Percentiles rank a stretch among this genome's conserved stretches.
phyloP scores from a whole-genome alignment of 164 flowering plant species.

The Stephania yunnanensis region DNA sequence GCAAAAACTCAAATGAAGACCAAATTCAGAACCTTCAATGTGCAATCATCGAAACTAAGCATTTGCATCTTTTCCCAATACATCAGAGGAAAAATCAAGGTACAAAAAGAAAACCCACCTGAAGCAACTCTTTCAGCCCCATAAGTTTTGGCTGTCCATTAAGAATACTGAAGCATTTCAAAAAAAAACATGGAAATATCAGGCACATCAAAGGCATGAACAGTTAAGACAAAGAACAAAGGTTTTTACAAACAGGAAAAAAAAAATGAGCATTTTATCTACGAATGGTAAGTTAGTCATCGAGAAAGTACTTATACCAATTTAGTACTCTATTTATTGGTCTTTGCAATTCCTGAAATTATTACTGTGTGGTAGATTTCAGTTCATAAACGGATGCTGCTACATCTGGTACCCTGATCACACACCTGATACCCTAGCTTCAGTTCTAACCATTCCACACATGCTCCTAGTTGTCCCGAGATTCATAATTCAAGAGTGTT shows the following conservation, averaged over 20 bases:
- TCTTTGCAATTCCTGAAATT: background rate
- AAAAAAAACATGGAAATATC: background rate
- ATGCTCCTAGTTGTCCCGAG: no score
- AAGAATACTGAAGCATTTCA: constrained; percentile 50
- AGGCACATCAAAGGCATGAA: background rate
- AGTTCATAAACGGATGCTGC: background rate
- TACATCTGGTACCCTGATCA: no score
- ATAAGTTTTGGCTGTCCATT: constrained; percentile 81
- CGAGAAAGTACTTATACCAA: background rate
- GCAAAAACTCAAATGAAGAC: background rate
- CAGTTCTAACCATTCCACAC: no score
- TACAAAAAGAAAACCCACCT: constrained; percentile 35
- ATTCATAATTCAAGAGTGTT: no score
- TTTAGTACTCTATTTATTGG: background rate
- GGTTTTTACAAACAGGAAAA: background rate
- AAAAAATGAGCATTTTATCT: background rate
- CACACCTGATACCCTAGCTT: no score
- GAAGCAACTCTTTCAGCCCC: constrained; percentile 90
- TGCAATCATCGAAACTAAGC: background rate
- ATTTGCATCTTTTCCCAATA: background rate
- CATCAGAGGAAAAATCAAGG: background rate
- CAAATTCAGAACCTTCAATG: background rate
- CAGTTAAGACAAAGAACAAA: background rate
- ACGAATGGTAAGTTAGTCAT: background rate
- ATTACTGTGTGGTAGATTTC: background rate